A percentile compares a stretch with the other conserved stretches of the same genome.
These are phyloP conservation scores for Begonia loranthoides DNA, from an alignment of 306 rosid genomes.

Conservation along the genomic window DNA sequence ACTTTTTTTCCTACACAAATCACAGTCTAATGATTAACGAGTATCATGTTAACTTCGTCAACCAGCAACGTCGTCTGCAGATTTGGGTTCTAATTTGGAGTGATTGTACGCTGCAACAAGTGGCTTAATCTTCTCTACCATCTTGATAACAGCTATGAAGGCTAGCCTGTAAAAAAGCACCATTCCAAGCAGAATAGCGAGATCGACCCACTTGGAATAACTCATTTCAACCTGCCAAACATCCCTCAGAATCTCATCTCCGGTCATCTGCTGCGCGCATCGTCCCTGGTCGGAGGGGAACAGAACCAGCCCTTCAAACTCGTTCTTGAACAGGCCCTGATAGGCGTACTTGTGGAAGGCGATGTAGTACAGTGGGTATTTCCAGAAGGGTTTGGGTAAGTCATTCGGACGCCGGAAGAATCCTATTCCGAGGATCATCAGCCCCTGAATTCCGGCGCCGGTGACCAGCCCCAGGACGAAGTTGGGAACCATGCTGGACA, in stretches of 20 bases:
- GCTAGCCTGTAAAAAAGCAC: conserved; percentile 1
- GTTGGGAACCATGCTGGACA: too few relatives aligned
- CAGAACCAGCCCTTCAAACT: conserved; percentile 28
- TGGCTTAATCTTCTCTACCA: too few relatives aligned
- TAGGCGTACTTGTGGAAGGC: conserved; percentile 49
- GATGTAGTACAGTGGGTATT: conserved; percentile 39
- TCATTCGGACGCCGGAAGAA: conserved; percentile 45
- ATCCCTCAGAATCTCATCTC: conserved; percentile 20
- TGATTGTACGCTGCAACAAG: too few relatives aligned
- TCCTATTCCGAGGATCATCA: conserved; percentile 40
- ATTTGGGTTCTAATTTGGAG: too few relatives aligned
- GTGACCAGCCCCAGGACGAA: conserved; percentile 10
- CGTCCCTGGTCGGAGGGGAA: conserved; percentile 10
- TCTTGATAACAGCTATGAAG: too few relatives aligned
- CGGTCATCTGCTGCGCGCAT: conserved; percentile 2
- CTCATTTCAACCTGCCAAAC: conserved; percentile 7
- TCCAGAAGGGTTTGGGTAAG: conserved; percentile 43
- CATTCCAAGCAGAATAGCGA: conserved; percentile 42
- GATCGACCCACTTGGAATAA: conserved; percentile 57
- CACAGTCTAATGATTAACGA: too few relatives aligned
- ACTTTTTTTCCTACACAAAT: too few relatives aligned
- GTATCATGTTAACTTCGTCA: too few relatives aligned
- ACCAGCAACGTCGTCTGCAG: too few relatives aligned
- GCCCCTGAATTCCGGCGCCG: conserved; percentile 63
- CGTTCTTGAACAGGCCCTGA: conserved; percentile 62